Conservation (phyloP, 1,284 basidiomycete genomes). For the Papiliotrema nemorosa region DNA sequence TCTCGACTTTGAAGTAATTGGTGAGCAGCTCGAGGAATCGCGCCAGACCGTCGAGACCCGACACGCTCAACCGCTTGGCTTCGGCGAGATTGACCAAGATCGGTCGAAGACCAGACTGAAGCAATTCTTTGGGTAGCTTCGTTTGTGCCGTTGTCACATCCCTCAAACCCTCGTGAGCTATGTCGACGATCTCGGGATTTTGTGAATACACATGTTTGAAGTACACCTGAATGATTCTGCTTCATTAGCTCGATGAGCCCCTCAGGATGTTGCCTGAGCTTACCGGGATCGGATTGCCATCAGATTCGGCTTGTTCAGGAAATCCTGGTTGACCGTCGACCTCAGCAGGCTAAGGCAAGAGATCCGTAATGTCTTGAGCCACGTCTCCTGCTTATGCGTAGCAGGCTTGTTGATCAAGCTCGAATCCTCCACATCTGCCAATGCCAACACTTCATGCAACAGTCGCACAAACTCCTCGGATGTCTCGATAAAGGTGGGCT, state of each 20-base stretch:
- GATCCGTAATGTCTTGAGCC: slow-evolving; percentile 88
- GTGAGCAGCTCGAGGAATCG: slow-evolving; percentile 92
- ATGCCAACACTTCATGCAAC: slow-evolving; percentile 87
- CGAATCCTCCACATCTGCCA: slow-evolving; percentile 92
- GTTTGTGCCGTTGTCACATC: slow-evolving; percentile 86
- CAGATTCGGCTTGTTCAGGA: slow-evolving; percentile 74
- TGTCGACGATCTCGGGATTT: slow-evolving; percentile 90
- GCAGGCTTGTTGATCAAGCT: slow-evolving; percentile 71
- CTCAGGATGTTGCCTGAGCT: slow-evolving; percentile 12
- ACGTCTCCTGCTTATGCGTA: slow-evolving; percentile 73
- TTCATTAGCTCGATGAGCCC: slow-evolving; percentile 6
- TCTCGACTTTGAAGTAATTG: slow-evolving; percentile 99
- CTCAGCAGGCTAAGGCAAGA: slow-evolving; percentile 91
- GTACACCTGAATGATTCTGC: slow-evolving; percentile 90
- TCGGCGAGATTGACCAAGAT: slow-evolving; percentile 98
- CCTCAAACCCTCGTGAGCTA: slow-evolving; percentile 88
- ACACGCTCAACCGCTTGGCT: slow-evolving; percentile 88
- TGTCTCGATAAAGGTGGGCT: slow-evolving; percentile 80
- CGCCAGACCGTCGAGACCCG: slow-evolving; percentile 90
- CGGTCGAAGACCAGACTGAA: slow-evolving; percentile 91
- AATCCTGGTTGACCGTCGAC: slow-evolving; percentile 87
- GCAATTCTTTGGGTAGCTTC: slow-evolving; percentile 89
- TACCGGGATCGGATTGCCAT: slow-evolving; percentile 72
- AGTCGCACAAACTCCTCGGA: slow-evolving; percentile 91
- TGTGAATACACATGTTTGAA: slow-evolving; percentile 98